Evolutionary conservation across 2,329 filamentous ascomycete species (phyloP).

Genomic region (Akanthomyces muscarius): DNA sequence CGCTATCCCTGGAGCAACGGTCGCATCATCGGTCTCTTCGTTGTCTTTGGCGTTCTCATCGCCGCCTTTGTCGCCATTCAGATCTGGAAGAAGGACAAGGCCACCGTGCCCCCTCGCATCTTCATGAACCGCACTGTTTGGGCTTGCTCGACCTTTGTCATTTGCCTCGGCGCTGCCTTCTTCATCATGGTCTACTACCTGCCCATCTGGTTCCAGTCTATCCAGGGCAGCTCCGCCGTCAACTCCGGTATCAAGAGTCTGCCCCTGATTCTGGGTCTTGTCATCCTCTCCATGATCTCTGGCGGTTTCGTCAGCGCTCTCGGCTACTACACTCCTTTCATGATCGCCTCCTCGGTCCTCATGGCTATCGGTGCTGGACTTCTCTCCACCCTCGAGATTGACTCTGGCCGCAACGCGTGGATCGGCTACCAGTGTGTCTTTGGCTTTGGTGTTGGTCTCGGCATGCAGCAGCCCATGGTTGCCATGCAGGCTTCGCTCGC

Average conservation of each 20-base stretch:
- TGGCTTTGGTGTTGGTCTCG: slow-evolving; percentile 39
- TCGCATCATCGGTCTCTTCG: slow-evolving; percentile 44
- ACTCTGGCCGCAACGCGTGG: slow-evolving; percentile 15
- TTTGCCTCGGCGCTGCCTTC: slow-evolving; percentile 26
- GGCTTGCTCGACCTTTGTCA: slow-evolving; percentile 30
- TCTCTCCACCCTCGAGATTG: slow-evolving; percentile 30
- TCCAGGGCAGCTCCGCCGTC: slow-evolving; percentile 27
- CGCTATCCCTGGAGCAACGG: slow-evolving; percentile 27
- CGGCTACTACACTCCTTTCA: slow-evolving; percentile 25
- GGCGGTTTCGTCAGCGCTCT: slow-evolving; percentile 5
- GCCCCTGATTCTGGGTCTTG: slow-evolving; percentile 19
- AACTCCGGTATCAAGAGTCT: slow-evolving; percentile 20
- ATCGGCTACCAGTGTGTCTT: slow-evolving; percentile 35
- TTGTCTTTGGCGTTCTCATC: slow-evolving; percentile 24
- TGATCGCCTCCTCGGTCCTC: slow-evolving; percentile 29
- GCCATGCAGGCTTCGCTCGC: slow-evolving; percentile 43
- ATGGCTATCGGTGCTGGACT: slow-evolving; percentile 33
- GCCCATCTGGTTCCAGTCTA: slow-evolving; percentile 45
- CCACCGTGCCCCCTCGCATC: slow-evolving; percentile 39
- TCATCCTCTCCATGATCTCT: slow-evolving; percentile 20
- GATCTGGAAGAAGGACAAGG: slow-evolving; percentile 31
- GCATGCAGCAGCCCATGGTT: slow-evolving; percentile 42
- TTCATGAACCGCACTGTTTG: slow-evolving; percentile 38
- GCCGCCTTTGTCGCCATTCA: slow-evolving; percentile 26
- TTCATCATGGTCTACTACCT: slow-evolving; percentile 37